phyloP scores from a whole-genome alignment of 805 yeast genomes.

The Kodamaea hsintzibuensis region DNA sequence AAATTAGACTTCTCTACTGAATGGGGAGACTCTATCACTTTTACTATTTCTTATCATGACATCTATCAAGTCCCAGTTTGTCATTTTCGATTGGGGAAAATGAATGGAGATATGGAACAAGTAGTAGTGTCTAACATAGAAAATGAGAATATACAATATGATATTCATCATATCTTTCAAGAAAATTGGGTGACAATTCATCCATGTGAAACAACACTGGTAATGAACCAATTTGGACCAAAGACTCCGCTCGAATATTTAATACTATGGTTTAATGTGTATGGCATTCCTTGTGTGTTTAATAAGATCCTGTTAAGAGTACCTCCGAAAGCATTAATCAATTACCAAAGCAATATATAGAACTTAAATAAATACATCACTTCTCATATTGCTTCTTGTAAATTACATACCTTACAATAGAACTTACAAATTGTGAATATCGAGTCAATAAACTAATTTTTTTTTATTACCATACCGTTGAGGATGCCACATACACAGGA shows the following conservation, averaged over 20 bases:
- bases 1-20: background rate
- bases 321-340: background rate
- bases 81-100: conserved; percentile 21
- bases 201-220: conserved; percentile 30
- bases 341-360: no score
- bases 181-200: conserved; percentile 26
- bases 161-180: conserved; percentile 12
- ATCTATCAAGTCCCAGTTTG: conserved; percentile 34
- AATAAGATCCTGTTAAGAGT: conserved; percentile 3
- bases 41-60: conserved; percentile 30
- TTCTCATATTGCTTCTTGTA: no score
- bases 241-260: conserved; percentile 3
- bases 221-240: conserved; percentile 15
- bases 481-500: conserved; percentile 48
- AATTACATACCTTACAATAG: no score
- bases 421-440: no score
- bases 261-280: conserved; percentile 8
- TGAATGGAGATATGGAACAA: background rate
- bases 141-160: conserved; percentile 3
- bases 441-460: background rate
- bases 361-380: no score
- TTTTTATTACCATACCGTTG: conserved; percentile 45
- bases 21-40: conserved; percentile 14
- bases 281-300: conserved; percentile 7
- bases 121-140: background rate